Conservation (phyloP, 2,329 filamentous ascomycete species). For the Alternaria novae-zelandiae region DNA sequence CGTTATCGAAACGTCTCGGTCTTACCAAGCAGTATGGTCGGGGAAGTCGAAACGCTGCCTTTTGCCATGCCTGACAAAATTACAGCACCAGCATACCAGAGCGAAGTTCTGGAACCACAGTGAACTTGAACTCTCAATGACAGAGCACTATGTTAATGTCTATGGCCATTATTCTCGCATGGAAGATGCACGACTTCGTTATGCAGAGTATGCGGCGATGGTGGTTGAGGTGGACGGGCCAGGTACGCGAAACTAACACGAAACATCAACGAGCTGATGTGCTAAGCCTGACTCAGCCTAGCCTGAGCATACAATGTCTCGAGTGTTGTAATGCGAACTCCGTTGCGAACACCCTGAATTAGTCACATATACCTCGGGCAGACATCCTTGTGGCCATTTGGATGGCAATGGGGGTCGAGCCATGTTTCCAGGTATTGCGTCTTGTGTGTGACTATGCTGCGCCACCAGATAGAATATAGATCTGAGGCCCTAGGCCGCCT, state of each 20-base stretch:
- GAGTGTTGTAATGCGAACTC: not conserved
- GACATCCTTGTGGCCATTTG: not conserved
- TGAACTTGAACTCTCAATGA: not conserved
- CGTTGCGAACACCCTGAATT: not conserved
- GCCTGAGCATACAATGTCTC: not conserved
- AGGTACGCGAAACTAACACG: conserved; percentile 8
- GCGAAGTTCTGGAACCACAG: not conserved
- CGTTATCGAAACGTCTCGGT: conserved; percentile 26
- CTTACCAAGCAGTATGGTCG: conserved; percentile 11
- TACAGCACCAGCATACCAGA: not conserved
- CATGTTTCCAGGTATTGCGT: not conserved
- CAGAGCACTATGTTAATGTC: not conserved
- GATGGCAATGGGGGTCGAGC: not conserved
- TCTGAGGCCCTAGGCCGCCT: not conserved
- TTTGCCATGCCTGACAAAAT: not conserved
- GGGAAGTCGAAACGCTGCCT: conserved; percentile 21
- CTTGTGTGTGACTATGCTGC: not conserved
- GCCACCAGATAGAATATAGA: not conserved
- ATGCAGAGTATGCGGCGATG: not conserved
- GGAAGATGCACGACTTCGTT: not conserved
- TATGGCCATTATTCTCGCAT: not conserved
- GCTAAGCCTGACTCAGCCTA: conserved; percentile 2
- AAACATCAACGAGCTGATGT: not conserved
- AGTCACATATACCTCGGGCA: not conserved
- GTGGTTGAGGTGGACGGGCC: not conserved